Evolutionary conservation across 352 stramenopile species (phyloP), one percentile per base, ranked within the genome.

Genomic region (Globisporangium canariense): DNA sequence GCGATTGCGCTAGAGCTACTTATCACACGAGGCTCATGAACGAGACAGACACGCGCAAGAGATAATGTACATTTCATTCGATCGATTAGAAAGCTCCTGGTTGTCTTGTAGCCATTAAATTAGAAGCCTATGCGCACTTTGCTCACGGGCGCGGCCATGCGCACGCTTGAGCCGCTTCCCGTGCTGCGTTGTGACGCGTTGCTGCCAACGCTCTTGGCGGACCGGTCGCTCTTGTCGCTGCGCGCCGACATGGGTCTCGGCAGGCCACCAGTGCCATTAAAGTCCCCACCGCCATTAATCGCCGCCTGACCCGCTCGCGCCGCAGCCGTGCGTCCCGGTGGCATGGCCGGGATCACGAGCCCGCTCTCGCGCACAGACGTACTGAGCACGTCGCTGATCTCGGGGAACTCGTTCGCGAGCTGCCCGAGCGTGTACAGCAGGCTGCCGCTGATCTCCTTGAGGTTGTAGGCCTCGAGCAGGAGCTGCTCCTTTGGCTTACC

Each of bases 371-470:
- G 76, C 46, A 98, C 80, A 9, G 81, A 77, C 20, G 68, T 69
- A 7, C 82, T 76, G 25, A 98, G 69, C 18, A 75, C 51, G 56
- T 98, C 91, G 54, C 85, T 82, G 58, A 98, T 91, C 74, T 98
- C 93, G 4, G 93, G 90, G 67, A 98, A 98, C 76, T 98, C 92
- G 57, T 96, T 88, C 20, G 86, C 86, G 40, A 98, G 85, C 66
- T 98, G 92, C 7, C 91, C 83, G 6, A 98, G 73, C 34, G 93
- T 96, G 77, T 97, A 96, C 8, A 98, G 76, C 52, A 98, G 80
- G 65, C 76, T 89, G 64, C 81, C 82, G 53, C 79, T 88, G 58
- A 94, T 91, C 75, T 97, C 88, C 58, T 93, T 86, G 53, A 87
- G 67, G 38, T 86, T 76, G 62, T 86, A 78, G 10, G 74, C 75